A percentile compares a stretch with the other conserved stretches of the same genome.
Evolutionary conservation across 83 land plant species (phyloP).

Genomic region (Thuja plicata): DNA sequence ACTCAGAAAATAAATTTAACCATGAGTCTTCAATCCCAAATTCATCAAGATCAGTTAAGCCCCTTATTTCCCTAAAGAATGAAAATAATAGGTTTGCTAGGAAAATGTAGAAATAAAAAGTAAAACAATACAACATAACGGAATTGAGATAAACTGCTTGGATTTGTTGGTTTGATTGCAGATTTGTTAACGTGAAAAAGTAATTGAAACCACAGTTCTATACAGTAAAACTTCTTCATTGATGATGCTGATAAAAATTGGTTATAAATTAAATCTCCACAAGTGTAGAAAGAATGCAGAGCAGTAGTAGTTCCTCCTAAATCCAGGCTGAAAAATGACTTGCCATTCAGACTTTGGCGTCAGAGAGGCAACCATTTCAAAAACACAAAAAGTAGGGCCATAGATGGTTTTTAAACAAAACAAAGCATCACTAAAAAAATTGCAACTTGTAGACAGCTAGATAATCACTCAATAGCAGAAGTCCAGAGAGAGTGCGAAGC

Average conservation of each 20-base stretch:
- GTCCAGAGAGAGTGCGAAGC: neutral
- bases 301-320: neutral
- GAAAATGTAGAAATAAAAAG: neutral
- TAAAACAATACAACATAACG: neutral
- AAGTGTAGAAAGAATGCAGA: neutral
- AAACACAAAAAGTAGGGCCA: neutral
- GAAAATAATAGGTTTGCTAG: neutral
- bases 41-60: constrained; percentile 3
- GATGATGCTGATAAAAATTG: neutral
- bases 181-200: neutral
- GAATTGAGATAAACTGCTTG: neutral
- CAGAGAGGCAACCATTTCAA: neutral
- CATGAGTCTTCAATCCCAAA: constrained; percentile 15
- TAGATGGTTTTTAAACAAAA: too few relatives aligned
- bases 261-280: neutral
- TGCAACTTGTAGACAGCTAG: too few relatives aligned
- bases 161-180: neutral
- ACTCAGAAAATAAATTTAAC: neutral
- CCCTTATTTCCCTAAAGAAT: constrained; percentile 12
- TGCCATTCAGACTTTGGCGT: neutral
- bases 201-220: neutral
- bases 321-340: neutral
- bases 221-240: neutral
- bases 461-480: too few relatives aligned
- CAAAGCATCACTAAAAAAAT: too few relatives aligned